phyloP scores from a whole-genome alignment of 768 basidiomycete species.

The Chalciporus chontae region DNA sequence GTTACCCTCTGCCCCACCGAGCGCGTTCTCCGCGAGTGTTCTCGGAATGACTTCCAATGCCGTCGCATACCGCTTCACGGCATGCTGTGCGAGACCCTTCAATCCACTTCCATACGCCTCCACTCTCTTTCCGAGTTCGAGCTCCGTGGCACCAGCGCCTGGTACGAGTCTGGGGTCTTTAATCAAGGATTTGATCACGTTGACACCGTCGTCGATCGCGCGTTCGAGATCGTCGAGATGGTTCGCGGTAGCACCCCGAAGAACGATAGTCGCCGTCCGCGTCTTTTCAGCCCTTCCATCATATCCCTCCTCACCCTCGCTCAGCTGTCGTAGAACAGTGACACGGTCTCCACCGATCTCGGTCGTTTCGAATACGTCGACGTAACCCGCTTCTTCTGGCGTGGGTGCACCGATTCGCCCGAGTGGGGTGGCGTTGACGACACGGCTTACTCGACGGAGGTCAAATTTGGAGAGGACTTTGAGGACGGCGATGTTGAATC shows the following conservation, averaged over 20 bases:
- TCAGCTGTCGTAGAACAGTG: constrained; percentile 88
- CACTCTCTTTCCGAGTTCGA: constrained; percentile 84
- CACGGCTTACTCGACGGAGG: constrained; percentile 87
- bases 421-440: constrained; percentile 93
- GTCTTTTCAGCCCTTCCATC: constrained; percentile 66
- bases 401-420: constrained; percentile 95
- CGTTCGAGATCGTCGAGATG: constrained; percentile 94
- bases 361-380: constrained; percentile 92
- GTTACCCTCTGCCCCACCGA: constrained; percentile 88
- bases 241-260: constrained; percentile 94
- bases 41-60: constrained; percentile 91
- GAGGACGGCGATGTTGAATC: constrained; percentile 89
- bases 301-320: constrained; percentile 60
- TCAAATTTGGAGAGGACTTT: constrained; percentile 99
- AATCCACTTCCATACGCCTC: constrained; percentile 85
- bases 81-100: constrained; percentile 91
- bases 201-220: constrained; percentile 94
- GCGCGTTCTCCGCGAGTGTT: constrained; percentile 92
- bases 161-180: constrained; percentile 89
- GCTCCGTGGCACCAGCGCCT: constrained; percentile 91
- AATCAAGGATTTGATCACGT: constrained; percentile 88
- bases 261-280: constrained; percentile 88
- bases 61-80: constrained; percentile 82
- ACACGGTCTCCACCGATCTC: constrained; percentile 98
- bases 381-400: constrained; percentile 90